These are phyloP conservation scores for Mycena rebaudengoi DNA, from an alignment of 768 basidiomycete species.

Conservation along the genomic window DNA sequence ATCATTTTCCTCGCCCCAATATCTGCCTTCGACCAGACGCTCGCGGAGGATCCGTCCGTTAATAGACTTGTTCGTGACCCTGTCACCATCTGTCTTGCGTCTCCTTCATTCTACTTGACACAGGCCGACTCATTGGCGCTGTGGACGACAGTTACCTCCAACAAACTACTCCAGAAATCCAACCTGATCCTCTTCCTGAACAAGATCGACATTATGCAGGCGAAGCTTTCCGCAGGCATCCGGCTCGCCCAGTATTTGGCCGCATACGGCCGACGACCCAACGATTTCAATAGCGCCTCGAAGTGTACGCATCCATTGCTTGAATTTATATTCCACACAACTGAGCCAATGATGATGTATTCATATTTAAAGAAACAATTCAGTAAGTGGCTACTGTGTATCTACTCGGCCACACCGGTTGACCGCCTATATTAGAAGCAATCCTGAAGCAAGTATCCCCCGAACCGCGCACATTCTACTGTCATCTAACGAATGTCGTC, in stretches of 20 bases:
- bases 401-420: background rate
- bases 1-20: conserved; percentile 82
- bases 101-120: background rate
- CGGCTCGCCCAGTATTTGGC: conserved; percentile 67
- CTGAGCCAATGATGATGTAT: background rate
- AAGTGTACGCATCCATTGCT: conserved; percentile 58
- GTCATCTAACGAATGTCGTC: conserved; percentile 76
- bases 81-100: too few species aligned
- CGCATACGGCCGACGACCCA: conserved; percentile 70
- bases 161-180: conserved; percentile 67
- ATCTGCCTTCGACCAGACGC: conserved; percentile 74
- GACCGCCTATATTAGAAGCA: too few species aligned
- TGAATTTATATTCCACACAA: background rate
- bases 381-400: conserved; percentile 38
- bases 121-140: conserved; percentile 73
- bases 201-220: conserved; percentile 69
- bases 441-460: conserved; percentile 55
- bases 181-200: conserved; percentile 78
- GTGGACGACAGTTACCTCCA: conserved; percentile 73
- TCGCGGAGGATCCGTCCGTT: conserved; percentile 67
- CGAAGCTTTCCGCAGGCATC: conserved; percentile 71
- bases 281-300: conserved; percentile 68
- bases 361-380: conserved; percentile 79
- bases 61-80: conserved; percentile 72
- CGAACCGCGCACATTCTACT: conserved; percentile 66